Evolutionary conservation across 805 yeast genomes (phyloP), one percentile per base, ranked within the genome.

Genomic region (Novakomyces olei): DNA sequence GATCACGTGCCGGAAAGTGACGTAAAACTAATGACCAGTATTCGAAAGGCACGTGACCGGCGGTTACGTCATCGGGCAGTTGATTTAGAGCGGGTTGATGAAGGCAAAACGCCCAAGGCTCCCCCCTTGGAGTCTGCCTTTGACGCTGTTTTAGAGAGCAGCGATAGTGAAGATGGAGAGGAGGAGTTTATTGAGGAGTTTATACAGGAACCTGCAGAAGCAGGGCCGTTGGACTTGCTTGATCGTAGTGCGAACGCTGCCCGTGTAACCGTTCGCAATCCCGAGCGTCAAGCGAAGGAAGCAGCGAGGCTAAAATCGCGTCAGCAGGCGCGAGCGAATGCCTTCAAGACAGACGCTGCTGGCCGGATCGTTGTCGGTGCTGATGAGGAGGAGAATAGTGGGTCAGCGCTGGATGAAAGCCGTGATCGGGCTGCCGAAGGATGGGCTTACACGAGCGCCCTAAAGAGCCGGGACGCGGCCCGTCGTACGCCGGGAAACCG

Each of bases 361-460:
- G 73, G 71, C 49, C 50, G 77, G 35, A 66, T 78, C 35, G 65
- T 80, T 44, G 60, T 55, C 36, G 80, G 72, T 33, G 53, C 52
- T 24, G 58, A 52, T 10, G 55, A 49, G 6, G 47, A 44, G 8
- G 46, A 43, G 5, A 46, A 36, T 5, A 44, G 39, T 12, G 43
- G 41, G 32, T 45, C 36, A 15, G 39, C 33, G 15, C 30, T 39
- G 7, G 44, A 44, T 19, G 34, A 37, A 2, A n/a, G n/a, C n/a
- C n/a, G n/a, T n/a, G n/a, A n/a, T n/a, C n/a, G n/a, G n/a, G n/a
- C n/a, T n/a, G n/a, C n/a, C n/a, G n/a, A n/a, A n/a, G 41, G 85
- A 41, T 77, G 77, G 48, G 96, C 95, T 0, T 88, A 88, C 50
- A 67, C 81, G 41, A 94, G 81, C 39, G 98, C 98, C 5, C 80